Conservation (phyloP, 176 grass and related monocot species). For the Lolium multiflorum region DNA sequence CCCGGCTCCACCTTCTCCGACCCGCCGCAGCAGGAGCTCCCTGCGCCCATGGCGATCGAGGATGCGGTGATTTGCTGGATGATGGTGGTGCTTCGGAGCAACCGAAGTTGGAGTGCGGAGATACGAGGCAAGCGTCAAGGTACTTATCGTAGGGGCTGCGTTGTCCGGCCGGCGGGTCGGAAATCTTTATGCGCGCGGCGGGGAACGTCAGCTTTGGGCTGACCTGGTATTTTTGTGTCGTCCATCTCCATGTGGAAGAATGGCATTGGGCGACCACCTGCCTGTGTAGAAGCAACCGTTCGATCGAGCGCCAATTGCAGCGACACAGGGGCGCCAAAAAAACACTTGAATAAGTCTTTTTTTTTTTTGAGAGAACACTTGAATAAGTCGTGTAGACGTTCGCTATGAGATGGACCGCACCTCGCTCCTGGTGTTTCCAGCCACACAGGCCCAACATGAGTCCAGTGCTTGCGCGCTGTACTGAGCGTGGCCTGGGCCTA, state of each 20-base stretch:
- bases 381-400: neutral
- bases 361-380: no score
- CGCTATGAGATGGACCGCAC: no score
- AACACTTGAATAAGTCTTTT: neutral
- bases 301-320: constrained; percentile 12
- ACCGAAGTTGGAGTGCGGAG: neutral
- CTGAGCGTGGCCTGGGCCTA: no score
- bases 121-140: neutral
- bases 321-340: neutral
- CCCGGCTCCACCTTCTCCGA: constrained; percentile 55
- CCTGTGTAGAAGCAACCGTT: neutral
- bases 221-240: constrained; percentile 28
- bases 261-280: neutral
- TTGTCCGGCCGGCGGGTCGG: neutral
- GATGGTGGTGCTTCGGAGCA: neutral
- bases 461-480: no score
- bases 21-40: constrained; percentile 64
- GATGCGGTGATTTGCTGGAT: no score
- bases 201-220: neutral
- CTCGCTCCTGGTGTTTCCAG: no score
- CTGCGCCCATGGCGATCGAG: constrained; percentile 63
- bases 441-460: no score
- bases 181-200: constrained; percentile 24
- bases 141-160: neutral
- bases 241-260: neutral